Conservation (phyloP, 768 basidiomycete species). For the Gymnopilus junonius region DNA sequence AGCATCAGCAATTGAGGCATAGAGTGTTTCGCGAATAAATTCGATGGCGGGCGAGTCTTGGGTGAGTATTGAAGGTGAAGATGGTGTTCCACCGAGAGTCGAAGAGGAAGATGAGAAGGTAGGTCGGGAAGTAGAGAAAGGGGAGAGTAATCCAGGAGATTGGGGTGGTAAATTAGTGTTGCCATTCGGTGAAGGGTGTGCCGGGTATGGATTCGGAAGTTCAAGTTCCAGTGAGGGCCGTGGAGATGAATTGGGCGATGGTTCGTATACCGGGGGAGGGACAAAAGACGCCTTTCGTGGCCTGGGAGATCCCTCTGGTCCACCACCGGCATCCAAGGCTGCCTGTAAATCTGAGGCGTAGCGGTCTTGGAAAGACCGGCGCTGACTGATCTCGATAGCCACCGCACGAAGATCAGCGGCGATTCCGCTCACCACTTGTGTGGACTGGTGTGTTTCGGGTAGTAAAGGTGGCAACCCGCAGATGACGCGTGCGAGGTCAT, state of each 20-base stretch:
- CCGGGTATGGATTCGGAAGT: slow-evolving; percentile 5
- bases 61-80: slow-evolving; percentile 45
- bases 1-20: slow-evolving; percentile 77
- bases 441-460: slow-evolving; percentile 37
- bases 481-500: slow-evolving; percentile 75
- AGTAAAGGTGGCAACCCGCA: slow-evolving; percentile 62
- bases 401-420: slow-evolving; percentile 85
- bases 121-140: slow-evolving; percentile 17
- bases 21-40: slow-evolving; percentile 86
- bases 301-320: slow-evolving; percentile 26
- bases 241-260: slow-evolving; percentile 13
- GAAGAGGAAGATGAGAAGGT: slow-evolving; percentile 33
- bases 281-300: slow-evolving; percentile 43
- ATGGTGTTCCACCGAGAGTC: slow-evolving; percentile 28
- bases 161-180: slow-evolving; percentile 2
- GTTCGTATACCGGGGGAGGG: slow-evolving; percentile 24
- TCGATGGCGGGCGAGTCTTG: slow-evolving; percentile 67
- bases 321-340: slow-evolving; percentile 68
- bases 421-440: slow-evolving; percentile 58
- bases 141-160: slow-evolving; percentile 15
- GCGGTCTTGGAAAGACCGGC: slow-evolving; percentile 82
- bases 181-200: slow-evolving; percentile 3
- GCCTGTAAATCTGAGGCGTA: slow-evolving; percentile 79
- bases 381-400: slow-evolving; percentile 85
- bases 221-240: slow-evolving; percentile 5